phyloP scores from a whole-genome alignment of 1,139 yeast species.

The Tardiomyces blankii region DNA sequence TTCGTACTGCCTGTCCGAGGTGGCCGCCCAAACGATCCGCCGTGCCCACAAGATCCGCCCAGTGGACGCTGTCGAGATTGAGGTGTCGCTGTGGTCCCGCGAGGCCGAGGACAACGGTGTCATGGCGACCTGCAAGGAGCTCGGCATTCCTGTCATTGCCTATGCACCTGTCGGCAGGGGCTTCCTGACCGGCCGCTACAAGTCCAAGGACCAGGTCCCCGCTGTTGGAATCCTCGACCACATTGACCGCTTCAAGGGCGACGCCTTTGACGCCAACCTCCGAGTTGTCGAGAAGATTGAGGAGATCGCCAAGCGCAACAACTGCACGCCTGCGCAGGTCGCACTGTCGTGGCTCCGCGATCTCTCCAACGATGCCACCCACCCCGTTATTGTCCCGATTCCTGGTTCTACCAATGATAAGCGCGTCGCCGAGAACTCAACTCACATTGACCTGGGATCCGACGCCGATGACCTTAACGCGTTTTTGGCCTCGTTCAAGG shows the following conservation, averaged over 20 bases:
- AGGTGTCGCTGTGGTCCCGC: slow-evolving; percentile 55
- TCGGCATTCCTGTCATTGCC: slow-evolving; percentile 56
- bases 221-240: slow-evolving; percentile 44
- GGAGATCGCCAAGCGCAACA: slow-evolving; percentile 33
- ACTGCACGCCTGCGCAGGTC: slow-evolving; percentile 50
- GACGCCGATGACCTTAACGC: slow-evolving; percentile 38
- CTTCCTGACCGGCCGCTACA: slow-evolving; percentile 52
- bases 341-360: slow-evolving; percentile 61
- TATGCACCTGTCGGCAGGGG: slow-evolving; percentile 85
- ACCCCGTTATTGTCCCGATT: slow-evolving; percentile 59
- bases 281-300: slow-evolving; percentile 37
- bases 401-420: slow-evolving; percentile 58
- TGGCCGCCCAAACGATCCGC: slow-evolving; percentile 44
- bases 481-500: not conserved
- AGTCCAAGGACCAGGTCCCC: slow-evolving; percentile 34
- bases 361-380: slow-evolving; percentile 31
- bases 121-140: slow-evolving; percentile 40
- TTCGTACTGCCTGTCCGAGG: slow-evolving; percentile 62
- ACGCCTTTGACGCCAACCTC: slow-evolving; percentile 43
- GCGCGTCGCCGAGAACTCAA: slow-evolving; percentile 51
- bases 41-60: slow-evolving; percentile 44
- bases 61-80: slow-evolving; percentile 62
- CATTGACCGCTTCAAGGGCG: slow-evolving; percentile 50
- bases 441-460: slow-evolving; percentile 35
- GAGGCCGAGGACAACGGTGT: slow-evolving; percentile 53